Base-by-base conservation (phyloP, 257 asterid species). In the Eucommia ulmoides region DNA sequence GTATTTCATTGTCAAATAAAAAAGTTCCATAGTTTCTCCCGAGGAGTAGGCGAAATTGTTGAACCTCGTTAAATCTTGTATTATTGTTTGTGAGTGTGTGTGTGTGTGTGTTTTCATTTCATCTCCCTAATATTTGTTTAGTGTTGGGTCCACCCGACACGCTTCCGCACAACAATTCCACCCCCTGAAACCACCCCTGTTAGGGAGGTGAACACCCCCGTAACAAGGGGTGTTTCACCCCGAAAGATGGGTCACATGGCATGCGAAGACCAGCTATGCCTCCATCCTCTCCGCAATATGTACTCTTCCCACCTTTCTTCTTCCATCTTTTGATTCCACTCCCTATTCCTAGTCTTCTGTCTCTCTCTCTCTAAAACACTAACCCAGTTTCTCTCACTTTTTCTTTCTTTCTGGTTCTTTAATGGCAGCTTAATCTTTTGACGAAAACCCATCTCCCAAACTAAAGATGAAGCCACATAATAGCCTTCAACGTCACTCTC, bases 241-340 rank as follows among this genome's bases (percentile, higher is more conserved):
- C n/a, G n/a, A 38, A 19, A 38, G 17, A 38, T 38, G 45, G 45
- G 15, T 38, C 45, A 14, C 45, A 38, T 38, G 45, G 45, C 45
- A 38, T 38, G 45, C n/a, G 45, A 38, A 2, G 5, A 38, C 7
- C 14, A 38, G n/a, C 17, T 38, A 6, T 38, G 17, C 15, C n/a
- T 38, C 45, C 15, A 7, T 38, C 1, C 15, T 38, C 45, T 10
- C 45, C n/a, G 17, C 45, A 10, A 38, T 38, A 38, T 38, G n/a
- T 38, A 38, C 45, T 19, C 45, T 38, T 38, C 1, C n/a, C n/a
- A 38, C 45, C 45, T 38, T 8, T 14, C 45, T 38, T 38, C 5
- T 1, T 38, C n/a, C 17, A 15, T 38, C 45, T 38, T 38, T 38
- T 38, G 45, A 38, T 19, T 15, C 45, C 15, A 16, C 45, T 29